Conservation (phyloP, 2,329 filamentous ascomycete species). For the Stagonosporopsis rhizophila region DNA sequence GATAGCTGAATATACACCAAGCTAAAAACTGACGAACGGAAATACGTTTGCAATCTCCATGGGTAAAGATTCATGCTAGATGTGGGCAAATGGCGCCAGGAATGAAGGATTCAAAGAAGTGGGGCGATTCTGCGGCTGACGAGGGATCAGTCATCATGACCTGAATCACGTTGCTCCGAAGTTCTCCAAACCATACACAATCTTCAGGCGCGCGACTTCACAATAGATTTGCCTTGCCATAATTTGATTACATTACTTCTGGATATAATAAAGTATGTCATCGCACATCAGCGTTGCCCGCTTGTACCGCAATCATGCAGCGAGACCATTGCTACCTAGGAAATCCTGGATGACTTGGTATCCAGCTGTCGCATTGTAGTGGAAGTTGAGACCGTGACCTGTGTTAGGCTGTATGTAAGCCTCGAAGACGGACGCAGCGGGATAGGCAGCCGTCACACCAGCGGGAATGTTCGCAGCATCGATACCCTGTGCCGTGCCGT, state of each 20-base stretch:
- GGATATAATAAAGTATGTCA: not conserved
- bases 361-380: constrained; percentile 51
- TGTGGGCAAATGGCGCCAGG: too few species aligned
- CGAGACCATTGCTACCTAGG: constrained; percentile 38
- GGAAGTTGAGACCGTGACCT: constrained; percentile 56
- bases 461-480: constrained; percentile 55
- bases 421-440: constrained; percentile 58
- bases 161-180: not conserved
- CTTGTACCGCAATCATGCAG: constrained; percentile 3
- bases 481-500: constrained; percentile 47
- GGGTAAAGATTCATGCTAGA: not conserved
- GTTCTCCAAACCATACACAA: not conserved
- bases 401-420: constrained; percentile 62
- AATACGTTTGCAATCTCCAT: not conserved
- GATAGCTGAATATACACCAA: not conserved
- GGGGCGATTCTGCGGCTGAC: not conserved
- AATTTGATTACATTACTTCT: not conserved
- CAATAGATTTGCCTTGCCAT: not conserved
- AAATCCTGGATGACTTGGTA: constrained; percentile 51
- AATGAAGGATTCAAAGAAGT: not conserved
- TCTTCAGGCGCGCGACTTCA: not conserved
- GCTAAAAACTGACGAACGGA: not conserved
- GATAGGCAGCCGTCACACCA: constrained; percentile 52
- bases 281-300: not conserved
- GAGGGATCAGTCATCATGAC: constrained; percentile 8